A percentile compares a stretch with the other conserved stretches of the same genome.
These are phyloP conservation scores for Phlegmacium glaucopus DNA, from an alignment of 768 basidiomycete species.

Conservation along the genomic window DNA sequence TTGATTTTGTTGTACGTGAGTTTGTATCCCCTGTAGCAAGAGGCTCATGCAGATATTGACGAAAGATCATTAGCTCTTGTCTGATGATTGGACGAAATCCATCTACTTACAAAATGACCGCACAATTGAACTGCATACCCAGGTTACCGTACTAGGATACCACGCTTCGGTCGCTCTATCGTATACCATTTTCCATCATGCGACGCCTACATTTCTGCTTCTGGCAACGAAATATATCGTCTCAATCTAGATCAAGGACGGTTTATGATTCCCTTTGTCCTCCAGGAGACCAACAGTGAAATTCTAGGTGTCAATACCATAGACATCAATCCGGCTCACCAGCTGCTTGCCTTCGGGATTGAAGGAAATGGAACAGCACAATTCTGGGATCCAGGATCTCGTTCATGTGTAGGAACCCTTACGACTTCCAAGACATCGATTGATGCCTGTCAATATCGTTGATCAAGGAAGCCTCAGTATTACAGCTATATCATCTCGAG, in stretches of 20 bases:
- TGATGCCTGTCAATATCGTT: slow-evolving; percentile 39
- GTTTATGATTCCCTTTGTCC: slow-evolving; percentile 77
- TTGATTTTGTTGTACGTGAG: slow-evolving; percentile 94
- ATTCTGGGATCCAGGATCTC: slow-evolving; percentile 94
- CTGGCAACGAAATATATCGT: slow-evolving; percentile 86
- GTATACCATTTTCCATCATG: slow-evolving; percentile 95
- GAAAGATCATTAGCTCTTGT: slow-evolving; percentile 62
- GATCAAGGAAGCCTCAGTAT: slow-evolving; percentile 50
- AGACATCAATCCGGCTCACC: slow-evolving; percentile 92
- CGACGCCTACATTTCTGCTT: slow-evolving; percentile 81
- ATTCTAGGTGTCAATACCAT: slow-evolving; percentile 86
- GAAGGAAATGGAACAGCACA: slow-evolving; percentile 87
- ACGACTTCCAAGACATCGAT: slow-evolving; percentile 49
- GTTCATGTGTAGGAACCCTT: slow-evolving; percentile 71
- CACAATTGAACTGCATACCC: slow-evolving; percentile 92
- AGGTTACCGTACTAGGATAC: slow-evolving; percentile 91
- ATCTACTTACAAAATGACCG: slow-evolving; percentile 95
- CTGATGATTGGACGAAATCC: slow-evolving; percentile 99
- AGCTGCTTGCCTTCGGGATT: slow-evolving; percentile 83
- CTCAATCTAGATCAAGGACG: slow-evolving; percentile 95
- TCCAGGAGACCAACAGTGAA: slow-evolving; percentile 49
- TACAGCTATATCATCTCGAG: slow-evolving; percentile 80
- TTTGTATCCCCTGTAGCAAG: slow-evolving; percentile 19
- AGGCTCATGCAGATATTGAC: slow-evolving; percentile 1
- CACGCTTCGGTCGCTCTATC: slow-evolving; percentile 87